Evolutionary conservation across 179 eudicot genomes (phyloP).

Genomic region (Heliamphora ciliata): DNA sequence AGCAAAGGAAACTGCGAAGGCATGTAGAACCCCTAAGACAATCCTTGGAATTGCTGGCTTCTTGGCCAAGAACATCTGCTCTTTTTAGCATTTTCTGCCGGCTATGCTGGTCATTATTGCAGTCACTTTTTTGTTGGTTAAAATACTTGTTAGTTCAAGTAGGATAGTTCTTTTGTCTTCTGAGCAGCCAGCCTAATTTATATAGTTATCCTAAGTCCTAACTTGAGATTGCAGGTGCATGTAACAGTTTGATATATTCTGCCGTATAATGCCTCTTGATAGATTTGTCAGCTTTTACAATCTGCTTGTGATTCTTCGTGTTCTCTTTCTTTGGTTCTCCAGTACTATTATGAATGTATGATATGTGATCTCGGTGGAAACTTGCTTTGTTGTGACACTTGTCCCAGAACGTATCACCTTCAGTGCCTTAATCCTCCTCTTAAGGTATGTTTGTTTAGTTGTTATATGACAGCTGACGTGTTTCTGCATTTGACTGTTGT

Average conservation of each 20-base stretch:
- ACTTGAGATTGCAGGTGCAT: background rate
- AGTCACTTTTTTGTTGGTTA: background rate
- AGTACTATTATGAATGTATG: conserved; percentile 82
- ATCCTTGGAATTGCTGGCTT: background rate
- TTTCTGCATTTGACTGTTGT: background rate
- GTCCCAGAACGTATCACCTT: conserved; percentile 85
- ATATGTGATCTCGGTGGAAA: conserved; percentile 85
- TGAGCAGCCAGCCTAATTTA: background rate
- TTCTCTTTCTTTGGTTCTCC: conserved; percentile 26
- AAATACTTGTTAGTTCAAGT: background rate
- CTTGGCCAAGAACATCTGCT: background rate
- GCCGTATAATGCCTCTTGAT: background rate
- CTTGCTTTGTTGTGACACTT: conserved; percentile 79
- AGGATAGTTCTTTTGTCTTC: background rate
- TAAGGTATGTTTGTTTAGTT: conserved; percentile 39
- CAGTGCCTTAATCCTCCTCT: conserved; percentile 90
- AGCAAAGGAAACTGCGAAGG: background rate
- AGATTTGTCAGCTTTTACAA: background rate
- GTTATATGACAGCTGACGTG: background rate
- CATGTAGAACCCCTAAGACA: background rate
- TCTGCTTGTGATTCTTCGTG: conserved; percentile 10
- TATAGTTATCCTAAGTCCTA: background rate
- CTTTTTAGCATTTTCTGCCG: background rate
- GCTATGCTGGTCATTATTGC: background rate
- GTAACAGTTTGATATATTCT: background rate